Conservation (phyloP, 2,329 filamentous ascomycete genomes). For the Aureobasidium sp. region DNA sequence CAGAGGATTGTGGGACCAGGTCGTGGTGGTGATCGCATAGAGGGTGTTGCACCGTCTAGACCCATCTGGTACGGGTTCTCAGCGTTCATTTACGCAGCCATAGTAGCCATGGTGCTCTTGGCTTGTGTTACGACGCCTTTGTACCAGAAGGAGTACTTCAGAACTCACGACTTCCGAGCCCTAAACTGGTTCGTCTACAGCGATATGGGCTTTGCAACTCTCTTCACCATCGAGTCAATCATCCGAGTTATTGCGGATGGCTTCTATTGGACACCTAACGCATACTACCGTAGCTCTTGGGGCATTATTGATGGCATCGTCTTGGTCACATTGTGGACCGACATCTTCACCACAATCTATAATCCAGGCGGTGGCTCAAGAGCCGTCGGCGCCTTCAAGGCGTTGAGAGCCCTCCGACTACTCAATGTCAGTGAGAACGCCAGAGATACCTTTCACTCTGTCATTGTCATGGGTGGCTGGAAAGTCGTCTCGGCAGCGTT, state of each 20-base stretch:
- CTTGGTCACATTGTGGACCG: conserved; percentile 89
- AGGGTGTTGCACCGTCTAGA: conserved; percentile 84
- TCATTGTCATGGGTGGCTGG: conserved; percentile 89
- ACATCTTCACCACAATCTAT: conserved; percentile 73
- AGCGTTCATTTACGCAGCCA: conserved; percentile 85
- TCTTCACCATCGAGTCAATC: conserved; percentile 78
- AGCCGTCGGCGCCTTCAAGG: conserved; percentile 94
- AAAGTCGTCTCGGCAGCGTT: conserved; percentile 90
- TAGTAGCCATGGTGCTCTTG: conserved; percentile 95
- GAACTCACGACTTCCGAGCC: conserved; percentile 50
- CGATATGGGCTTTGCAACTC: conserved; percentile 77
- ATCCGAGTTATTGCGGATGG: conserved; percentile 96
- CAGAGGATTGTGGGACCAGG: conserved; percentile 88
- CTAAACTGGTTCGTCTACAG: conserved; percentile 93
- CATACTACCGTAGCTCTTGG: conserved; percentile 94
- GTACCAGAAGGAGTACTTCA: conserved; percentile 84
- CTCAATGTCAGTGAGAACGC: conserved; percentile 96
- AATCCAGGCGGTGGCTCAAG: conserved; percentile 80
- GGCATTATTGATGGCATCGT: conserved; percentile 92
- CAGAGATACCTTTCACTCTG: conserved; percentile 90
- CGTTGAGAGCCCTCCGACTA: conserved; percentile 78
- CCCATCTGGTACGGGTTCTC: conserved; percentile 90
- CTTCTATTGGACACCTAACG: conserved; percentile 93
- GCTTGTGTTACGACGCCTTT: conserved; percentile 91
- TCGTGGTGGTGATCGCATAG: conserved; percentile 75